Percentiles rank a stretch among this genome's conserved stretches.
Conservation (phyloP, 441 rosid species). For the Theobroma grandiflorum region DNA sequence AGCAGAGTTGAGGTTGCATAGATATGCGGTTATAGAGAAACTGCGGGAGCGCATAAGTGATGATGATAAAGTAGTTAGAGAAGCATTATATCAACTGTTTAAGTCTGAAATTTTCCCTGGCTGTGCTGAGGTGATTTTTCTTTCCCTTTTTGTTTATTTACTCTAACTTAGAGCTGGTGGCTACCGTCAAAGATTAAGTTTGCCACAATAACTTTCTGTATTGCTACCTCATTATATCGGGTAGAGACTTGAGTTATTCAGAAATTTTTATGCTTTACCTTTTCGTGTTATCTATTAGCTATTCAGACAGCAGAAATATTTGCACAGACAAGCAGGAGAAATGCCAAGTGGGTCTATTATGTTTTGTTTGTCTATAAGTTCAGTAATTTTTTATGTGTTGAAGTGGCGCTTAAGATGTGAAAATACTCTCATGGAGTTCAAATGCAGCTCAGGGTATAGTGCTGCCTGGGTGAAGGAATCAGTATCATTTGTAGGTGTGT, state of each 20-base stretch:
- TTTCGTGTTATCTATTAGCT: not conserved
- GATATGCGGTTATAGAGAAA: conserved; percentile 63
- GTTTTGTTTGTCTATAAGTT: not conserved
- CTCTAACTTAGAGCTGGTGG: conserved; percentile 13
- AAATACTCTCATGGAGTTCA: not conserved
- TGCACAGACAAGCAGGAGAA: conserved; percentile 4
- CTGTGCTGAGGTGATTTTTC: conserved; percentile 71
- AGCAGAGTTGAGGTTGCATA: conserved; percentile 64
- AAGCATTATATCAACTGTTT: conserved; percentile 64
- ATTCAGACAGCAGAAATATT: not conserved
- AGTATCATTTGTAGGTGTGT: not conserved
- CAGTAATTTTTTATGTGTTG: not conserved
- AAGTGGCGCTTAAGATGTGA: not conserved
- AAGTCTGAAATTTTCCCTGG: conserved; percentile 68
- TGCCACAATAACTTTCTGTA: not conserved
- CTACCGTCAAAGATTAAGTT: not conserved
- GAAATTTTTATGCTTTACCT: not conserved
- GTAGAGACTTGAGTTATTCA: not conserved
- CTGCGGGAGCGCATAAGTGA: conserved; percentile 77
- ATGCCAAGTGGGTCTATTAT: not conserved
- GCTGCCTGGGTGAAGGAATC: not conserved
- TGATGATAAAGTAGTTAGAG: conserved; percentile 70
- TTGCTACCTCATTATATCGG: not conserved
- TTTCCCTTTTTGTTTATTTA: conserved; percentile 7
- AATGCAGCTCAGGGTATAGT: not conserved